Evolutionary conservation across 1,139 yeast genomes (phyloP), one percentile per base, ranked within the genome.

Genomic region (Yamadazyma songkhlaensis): DNA sequence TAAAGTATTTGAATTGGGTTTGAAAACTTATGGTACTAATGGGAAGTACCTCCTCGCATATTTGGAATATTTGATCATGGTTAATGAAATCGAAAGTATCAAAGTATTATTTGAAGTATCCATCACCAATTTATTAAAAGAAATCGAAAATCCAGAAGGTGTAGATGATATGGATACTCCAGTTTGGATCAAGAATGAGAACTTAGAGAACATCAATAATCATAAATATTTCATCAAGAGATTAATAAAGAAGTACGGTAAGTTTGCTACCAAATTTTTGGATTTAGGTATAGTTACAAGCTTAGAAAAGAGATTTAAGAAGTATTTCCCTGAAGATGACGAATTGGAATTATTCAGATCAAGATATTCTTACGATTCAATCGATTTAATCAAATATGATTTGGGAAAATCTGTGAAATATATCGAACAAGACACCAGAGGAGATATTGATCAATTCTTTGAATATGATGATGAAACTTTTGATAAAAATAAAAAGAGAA

Each of bases 11-110:
- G 95, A 86, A 47, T 62, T 88, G 35, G 97, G 95, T 2, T 64
- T 84, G 64, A 84, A 80, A 55, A 61, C 75, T 42, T 84, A 76
- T 53, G 62, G 67, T 3, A 58, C 64, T 14, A 73, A 79, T 46
- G 84, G 86, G 3, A 76, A 72, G 21, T 90, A 81, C 55, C 71
- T 89, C 34, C 67, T 74, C 44, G 75, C 77, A 36, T 90, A 90
- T 57, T 67, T 92, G 51, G 79, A 83, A 43, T 90, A 85, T 54
- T 66, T 92, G 45, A 76, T 88, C 26, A 64, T 74, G 48, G 73
- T 76, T 28, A 84, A 84, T 55, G 96, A 89, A 57, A 84, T 82
- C 41, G 84, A 87, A 25, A 86, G 84, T 51, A 86, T 90, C 12
- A 80, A 92, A 48, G 88, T 89, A 9, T 70, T 88, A 31, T 84